phyloP scores from a whole-genome alignment of 805 yeast species.

The Cyberlindnera veronae region DNA sequence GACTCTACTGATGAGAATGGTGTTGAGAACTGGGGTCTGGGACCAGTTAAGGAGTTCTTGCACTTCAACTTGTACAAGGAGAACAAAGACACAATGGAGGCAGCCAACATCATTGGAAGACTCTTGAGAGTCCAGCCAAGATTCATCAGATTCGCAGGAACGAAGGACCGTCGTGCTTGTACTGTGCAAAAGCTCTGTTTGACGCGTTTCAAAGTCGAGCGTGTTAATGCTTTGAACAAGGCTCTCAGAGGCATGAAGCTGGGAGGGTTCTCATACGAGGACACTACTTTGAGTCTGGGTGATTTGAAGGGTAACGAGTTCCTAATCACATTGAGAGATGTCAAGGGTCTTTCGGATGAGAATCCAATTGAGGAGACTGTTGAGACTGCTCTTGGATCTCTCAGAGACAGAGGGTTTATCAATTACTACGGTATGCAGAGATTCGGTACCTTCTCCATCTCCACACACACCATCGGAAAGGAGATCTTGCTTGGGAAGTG shows the following conservation, averaged over 20 bases:
- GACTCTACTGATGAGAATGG: constrained; percentile 42
- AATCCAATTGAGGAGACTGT: constrained; percentile 44
- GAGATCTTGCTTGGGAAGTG: constrained; percentile 68
- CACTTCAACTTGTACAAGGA: constrained; percentile 87
- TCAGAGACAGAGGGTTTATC: constrained; percentile 72
- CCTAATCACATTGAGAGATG: constrained; percentile 77
- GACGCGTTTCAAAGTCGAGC: constrained; percentile 62
- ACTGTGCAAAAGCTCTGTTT: constrained; percentile 83
- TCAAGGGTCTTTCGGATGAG: constrained; percentile 25
- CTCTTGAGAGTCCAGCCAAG: constrained; percentile 73
- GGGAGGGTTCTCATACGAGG: constrained; percentile 74
- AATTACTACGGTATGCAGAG: constrained; percentile 98
- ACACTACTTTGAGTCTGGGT: constrained; percentile 66
- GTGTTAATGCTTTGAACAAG: constrained; percentile 73
- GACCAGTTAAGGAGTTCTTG: constrained; percentile 62
- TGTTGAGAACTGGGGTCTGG: constrained; percentile 66
- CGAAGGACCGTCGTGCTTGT: constrained; percentile 94
- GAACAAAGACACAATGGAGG: constrained; percentile 97
- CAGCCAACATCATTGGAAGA: constrained; percentile 69
- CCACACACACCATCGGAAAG: constrained; percentile 85
- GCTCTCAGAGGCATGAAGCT: constrained; percentile 73
- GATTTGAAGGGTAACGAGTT: constrained; percentile 89
- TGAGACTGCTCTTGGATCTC: constrained; percentile 49
- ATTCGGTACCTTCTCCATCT: constrained; percentile 91
- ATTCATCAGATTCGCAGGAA: constrained; percentile 80